These are phyloP conservation scores for Cystobasidium pallidum DNA, from an alignment of 1,284 basidiomycete genomes.

Conservation along the genomic window DNA sequence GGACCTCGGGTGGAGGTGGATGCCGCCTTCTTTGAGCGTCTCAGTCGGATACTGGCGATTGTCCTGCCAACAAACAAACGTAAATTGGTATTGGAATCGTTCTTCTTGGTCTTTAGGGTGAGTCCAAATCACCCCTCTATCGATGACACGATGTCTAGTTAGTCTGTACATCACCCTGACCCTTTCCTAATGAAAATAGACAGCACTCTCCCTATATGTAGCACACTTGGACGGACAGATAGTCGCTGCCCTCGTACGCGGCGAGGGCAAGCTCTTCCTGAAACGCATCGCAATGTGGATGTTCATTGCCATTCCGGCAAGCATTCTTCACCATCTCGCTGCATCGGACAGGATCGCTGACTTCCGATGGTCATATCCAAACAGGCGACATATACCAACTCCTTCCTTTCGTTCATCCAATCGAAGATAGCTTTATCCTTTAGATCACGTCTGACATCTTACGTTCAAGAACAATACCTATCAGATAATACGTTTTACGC, in stretches of 20 bases:
- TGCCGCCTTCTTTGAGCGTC: constrained; percentile 81
- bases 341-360: too few species aligned
- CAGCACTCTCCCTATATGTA: constrained; percentile 91
- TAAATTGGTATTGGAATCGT: constrained; percentile 83
- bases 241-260: constrained; percentile 91
- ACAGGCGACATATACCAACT: constrained; percentile 85
- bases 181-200: constrained; percentile 55
- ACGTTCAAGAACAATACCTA: constrained; percentile 82
- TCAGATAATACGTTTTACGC: constrained; percentile 85
- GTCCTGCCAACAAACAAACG: constrained; percentile 83
- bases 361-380: too few species aligned
- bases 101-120: constrained; percentile 75
- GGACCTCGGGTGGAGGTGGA: constrained; percentile 68
- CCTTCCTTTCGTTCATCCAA: constrained; percentile 92
- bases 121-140: background rate
- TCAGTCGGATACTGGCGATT: constrained; percentile 77
- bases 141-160: too few species aligned
- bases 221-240: constrained; percentile 92
- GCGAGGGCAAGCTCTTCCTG: constrained; percentile 77
- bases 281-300: constrained; percentile 87
- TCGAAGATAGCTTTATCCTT: constrained; percentile 92
- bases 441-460: constrained; percentile 80
- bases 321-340: too few species aligned
- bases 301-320: constrained; percentile 77
- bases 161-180: too few species aligned